phyloP scores from a whole-genome alignment of 2,329 filamentous ascomycete species.

The Colletotrichum spinosum region DNA sequence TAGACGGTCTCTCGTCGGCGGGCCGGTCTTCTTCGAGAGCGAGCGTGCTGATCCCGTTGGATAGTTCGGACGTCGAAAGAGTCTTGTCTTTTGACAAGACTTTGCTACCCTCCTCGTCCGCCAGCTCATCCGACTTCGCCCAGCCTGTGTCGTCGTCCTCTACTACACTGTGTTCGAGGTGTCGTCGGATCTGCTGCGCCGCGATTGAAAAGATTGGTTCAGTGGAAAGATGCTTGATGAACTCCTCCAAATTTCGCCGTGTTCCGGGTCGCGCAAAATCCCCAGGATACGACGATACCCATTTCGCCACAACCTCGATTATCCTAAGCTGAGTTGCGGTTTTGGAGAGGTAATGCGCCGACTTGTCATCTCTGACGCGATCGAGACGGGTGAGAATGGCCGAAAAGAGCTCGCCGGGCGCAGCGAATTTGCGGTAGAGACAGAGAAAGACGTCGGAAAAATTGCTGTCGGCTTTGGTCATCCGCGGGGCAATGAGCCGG shows the following conservation, averaged over 20 bases:
- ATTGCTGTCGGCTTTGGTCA: conserved; percentile 89
- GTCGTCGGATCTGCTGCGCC: conserved; percentile 85
- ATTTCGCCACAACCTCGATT: conserved; percentile 86
- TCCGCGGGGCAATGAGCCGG: conserved; percentile 83
- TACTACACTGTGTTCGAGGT: conserved; percentile 76
- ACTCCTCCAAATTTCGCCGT: conserved; percentile 76
- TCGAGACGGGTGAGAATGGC: conserved; percentile 84
- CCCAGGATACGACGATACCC: conserved; percentile 90
- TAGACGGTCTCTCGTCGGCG: conserved; percentile 56
- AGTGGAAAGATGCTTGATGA: conserved; percentile 79
- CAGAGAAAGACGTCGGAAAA: conserved; percentile 92
- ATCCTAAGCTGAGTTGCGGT: conserved; percentile 86
- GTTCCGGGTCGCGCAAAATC: conserved; percentile 88
- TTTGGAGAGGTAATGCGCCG: conserved; percentile 77
- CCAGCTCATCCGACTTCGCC: conserved; percentile 80
- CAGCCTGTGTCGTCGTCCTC: conserved; percentile 95
- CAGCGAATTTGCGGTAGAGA: conserved; percentile 92
- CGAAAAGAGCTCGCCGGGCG: conserved; percentile 81
- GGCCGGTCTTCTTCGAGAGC: conserved; percentile 59
- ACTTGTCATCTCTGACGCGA: conserved; percentile 72
- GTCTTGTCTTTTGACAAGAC: conserved; percentile 45
- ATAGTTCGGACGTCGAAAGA: conserved; percentile 48
- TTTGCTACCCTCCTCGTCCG: conserved; percentile 49
- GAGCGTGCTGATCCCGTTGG: conserved; percentile 60
- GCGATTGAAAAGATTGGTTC: conserved; percentile 87